Percentiles rank a stretch among this genome's conserved stretches.
phyloP scores from a whole-genome alignment of 2,329 filamentous ascomycete species.

The Aspergillus floridensis region DNA sequence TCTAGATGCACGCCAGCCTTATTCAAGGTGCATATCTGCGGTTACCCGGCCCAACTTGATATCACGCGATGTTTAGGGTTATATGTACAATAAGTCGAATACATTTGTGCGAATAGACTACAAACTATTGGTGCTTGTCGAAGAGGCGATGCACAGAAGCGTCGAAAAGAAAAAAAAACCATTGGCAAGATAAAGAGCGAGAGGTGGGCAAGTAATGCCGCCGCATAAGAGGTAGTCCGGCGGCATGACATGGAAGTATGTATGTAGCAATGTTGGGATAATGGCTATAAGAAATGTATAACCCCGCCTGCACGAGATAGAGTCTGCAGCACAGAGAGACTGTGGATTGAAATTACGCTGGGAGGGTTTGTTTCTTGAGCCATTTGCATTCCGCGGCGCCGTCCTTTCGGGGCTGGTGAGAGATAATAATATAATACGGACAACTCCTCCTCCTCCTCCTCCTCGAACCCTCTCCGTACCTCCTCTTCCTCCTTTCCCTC shows the following conservation, averaged over 20 bases:
- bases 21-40: not conserved
- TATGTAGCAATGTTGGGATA: not conserved
- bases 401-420: slow-evolving; percentile 5
- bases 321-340: not conserved
- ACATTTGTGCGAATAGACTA: not conserved
- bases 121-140: not conserved
- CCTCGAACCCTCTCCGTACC: slow-evolving; percentile 3
- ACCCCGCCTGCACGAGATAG: not conserved
- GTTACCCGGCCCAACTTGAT: not conserved
- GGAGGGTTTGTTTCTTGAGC: not conserved
- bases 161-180: not conserved
- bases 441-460: slow-evolving; percentile 1
- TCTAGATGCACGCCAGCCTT: not conserved
- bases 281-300: not conserved
- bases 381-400: slow-evolving; percentile 19
- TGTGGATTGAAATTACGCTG: not conserved
- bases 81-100: slow-evolving; percentile 1
- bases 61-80: slow-evolving; percentile 1
- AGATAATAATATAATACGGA: not conserved
- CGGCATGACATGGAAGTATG: not conserved
- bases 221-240: not conserved
- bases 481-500: slow-evolving; percentile 2
- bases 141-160: not conserved
- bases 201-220: not conserved
- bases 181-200: not conserved